These are phyloP conservation scores for Carex littledalei DNA, from an alignment of 176 grass and related monocot species.

Conservation along the genomic window DNA sequence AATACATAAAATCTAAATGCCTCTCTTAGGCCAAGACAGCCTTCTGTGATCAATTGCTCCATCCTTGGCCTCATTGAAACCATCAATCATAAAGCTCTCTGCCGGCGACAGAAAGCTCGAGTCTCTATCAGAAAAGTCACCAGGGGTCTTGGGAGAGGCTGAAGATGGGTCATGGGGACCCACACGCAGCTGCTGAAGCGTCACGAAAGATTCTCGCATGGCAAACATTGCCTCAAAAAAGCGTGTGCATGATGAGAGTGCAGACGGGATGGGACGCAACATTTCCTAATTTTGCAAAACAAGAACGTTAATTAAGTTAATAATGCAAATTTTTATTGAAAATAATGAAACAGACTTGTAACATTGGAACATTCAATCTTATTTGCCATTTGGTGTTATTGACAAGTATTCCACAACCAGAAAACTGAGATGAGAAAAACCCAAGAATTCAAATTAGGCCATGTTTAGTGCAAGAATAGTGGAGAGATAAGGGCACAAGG, in stretches of 20 bases:
- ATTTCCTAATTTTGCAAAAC: slow-evolving; percentile 66
- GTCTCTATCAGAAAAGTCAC: slow-evolving; percentile 47
- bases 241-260: slow-evolving; percentile 89
- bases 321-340: background rate
- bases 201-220: slow-evolving; percentile 93
- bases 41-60: slow-evolving; percentile 49
- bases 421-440: background rate
- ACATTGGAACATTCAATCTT: background rate
- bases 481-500: background rate
- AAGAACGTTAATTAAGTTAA: background rate
- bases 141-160: slow-evolving; percentile 34
- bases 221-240: slow-evolving; percentile 99
- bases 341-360: background rate
- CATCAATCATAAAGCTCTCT: slow-evolving; percentile 28
- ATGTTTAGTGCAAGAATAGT: background rate
- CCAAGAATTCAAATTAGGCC: background rate
- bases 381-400: background rate
- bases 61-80: slow-evolving; percentile 24
- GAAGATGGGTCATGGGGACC: slow-evolving; percentile 40
- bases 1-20: slow-evolving; percentile 28
- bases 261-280: slow-evolving; percentile 83
- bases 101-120: slow-evolving; percentile 27
- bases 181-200: slow-evolving; percentile 69
- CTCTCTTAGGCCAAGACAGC: slow-evolving; percentile 75
- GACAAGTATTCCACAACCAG: background rate